Evolutionary conservation across 176 grass and related monocot species (phyloP), one percentile per base, ranked within the genome.

Genomic region (Chrysopogon serrulatus): DNA sequence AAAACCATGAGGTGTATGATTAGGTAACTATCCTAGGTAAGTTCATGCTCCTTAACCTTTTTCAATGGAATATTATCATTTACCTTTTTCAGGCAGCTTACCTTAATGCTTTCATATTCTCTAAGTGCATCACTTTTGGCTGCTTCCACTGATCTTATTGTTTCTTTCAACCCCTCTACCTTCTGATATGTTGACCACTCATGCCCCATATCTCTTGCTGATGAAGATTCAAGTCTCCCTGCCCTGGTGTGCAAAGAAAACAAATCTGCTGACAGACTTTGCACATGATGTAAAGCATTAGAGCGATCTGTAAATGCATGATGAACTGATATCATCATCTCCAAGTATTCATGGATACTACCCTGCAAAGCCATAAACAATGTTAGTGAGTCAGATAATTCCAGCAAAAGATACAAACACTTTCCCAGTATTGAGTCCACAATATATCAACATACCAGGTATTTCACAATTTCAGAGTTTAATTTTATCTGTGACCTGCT

Each of bases 21-120:
- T 71, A 33, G 33, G 26, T 71, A 17, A 41, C 34, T 83, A 78
- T 83, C 43, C 34, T 30, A 48, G 21, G 54, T 44, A 74, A 42
- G 5, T 69, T 72, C 66, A 79, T 63, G 32, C 32, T 49, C 31
- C 6, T 4, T 62, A 44, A 35, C 23, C 57, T 43, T 68, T 73
- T 31, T 60, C 42, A 40, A 78, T n/a, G 9, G 15, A 73, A 89
- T 18, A 84, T 27, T 10, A 40, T 18, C 19, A 78, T 54, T 30
- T 7, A 77, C 45, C 28, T 3, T 34, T n/a, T 65, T 73, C 71
- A 70, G 66, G 34, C 4, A 26, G 19, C 68, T 89, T 90, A 98
- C 96, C 96, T 95, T 98, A 78, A 98, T 95, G 59, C 7, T 75
- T 56, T 98, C 96, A 77, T 98, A 98, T 71, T 93, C 91, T 88